Evolutionary conservation across 352 stramenopile species (phyloP), one percentile per base, ranked within the genome.

Genomic region (Pythium plurisporium): DNA sequence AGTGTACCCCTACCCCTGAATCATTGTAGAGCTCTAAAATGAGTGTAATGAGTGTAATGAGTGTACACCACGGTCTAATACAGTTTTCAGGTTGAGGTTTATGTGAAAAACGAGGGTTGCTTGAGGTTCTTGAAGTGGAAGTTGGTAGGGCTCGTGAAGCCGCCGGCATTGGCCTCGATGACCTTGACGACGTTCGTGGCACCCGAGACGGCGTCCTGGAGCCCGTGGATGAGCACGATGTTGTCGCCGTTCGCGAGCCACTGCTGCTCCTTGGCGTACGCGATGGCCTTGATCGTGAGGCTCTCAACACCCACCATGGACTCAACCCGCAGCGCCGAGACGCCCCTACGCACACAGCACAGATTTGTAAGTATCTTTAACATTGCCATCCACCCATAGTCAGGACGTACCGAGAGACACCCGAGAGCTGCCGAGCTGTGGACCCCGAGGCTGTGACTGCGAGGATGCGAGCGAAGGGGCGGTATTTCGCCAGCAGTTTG

Each of bases 401-500:
- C 40, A 48, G 8, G 20, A 56, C 69, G 36, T 64, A 95, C 85
- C 86, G 73, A 22, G 86, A 95, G 2, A 95, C 79, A 0, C 85
- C 85, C 15, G 74, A 74, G 26, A 95, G 72, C 47, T 95, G 86
- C 1, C 78, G 74, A 4, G 86, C 81, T 10, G 81, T 85, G 23
- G 73, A 77, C 0, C 59, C 68, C 2, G 75, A 89, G 12, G 89
- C 82, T 8, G 94, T 98, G 41, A 98, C 76, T 12, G 91, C 92
- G 22, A 98, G 68, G 37, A 98, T 94, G 34, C 76, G 88, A 23
- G 90, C 77, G 40, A 67, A 43, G 12, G 94, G 93, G 14, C 94
- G 79, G 78, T 99, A 99, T 66, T 99, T 99, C 44, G 96, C 95
- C 15, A 99, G 79, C 49, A 98, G 76, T 53, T 92, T 94, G 3